Conservation (phyloP, 352 stramenopile species). For the Globisporangium yorkense region DNA sequence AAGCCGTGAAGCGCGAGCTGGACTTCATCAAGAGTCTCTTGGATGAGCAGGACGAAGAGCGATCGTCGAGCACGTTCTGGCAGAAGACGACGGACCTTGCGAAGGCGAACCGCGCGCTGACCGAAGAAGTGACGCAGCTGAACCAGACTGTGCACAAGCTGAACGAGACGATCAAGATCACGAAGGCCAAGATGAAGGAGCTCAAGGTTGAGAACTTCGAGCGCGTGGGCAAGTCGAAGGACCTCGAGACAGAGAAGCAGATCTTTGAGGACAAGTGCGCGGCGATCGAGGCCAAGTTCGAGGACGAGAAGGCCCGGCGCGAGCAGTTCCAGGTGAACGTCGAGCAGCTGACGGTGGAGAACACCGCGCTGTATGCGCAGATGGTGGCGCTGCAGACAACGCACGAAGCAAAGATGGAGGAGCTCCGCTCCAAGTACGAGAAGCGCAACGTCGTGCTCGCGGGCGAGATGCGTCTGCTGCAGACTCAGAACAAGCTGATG, state of each 20-base stretch:
- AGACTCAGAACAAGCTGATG: slow-evolving; percentile 76
- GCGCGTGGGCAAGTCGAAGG: slow-evolving; percentile 49
- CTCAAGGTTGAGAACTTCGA: slow-evolving; percentile 50
- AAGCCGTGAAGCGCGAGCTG: slow-evolving; percentile 55
- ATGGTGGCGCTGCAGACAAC: slow-evolving; percentile 83
- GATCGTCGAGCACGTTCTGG: slow-evolving; percentile 75
- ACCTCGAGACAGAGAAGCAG: slow-evolving; percentile 72
- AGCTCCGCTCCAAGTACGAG: slow-evolving; percentile 59
- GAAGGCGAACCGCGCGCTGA: slow-evolving; percentile 70
- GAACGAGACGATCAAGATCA: slow-evolving; percentile 58
- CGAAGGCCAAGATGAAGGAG: slow-evolving; percentile 42
- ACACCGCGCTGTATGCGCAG: slow-evolving; percentile 80
- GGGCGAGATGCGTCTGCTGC: slow-evolving; percentile 70
- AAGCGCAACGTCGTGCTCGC: slow-evolving; percentile 64
- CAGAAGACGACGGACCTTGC: slow-evolving; percentile 83
- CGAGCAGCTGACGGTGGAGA: slow-evolving; percentile 81
- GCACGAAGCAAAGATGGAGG: slow-evolving; percentile 79
- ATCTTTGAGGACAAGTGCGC: slow-evolving; percentile 58
- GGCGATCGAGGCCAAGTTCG: slow-evolving; percentile 64
- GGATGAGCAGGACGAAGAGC: slow-evolving; percentile 68
- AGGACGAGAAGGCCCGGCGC: slow-evolving; percentile 71
- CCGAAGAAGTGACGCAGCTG: slow-evolving; percentile 56
- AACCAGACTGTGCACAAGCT: slow-evolving; percentile 62
- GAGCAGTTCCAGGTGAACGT: slow-evolving; percentile 87
- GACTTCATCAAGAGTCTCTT: slow-evolving; percentile 69